A percentile compares a stretch with the other conserved stretches of the same genome.
These are phyloP conservation scores for Galerina sulciceps DNA, from an alignment of 768 basidiomycete genomes.

Conservation along the genomic window DNA sequence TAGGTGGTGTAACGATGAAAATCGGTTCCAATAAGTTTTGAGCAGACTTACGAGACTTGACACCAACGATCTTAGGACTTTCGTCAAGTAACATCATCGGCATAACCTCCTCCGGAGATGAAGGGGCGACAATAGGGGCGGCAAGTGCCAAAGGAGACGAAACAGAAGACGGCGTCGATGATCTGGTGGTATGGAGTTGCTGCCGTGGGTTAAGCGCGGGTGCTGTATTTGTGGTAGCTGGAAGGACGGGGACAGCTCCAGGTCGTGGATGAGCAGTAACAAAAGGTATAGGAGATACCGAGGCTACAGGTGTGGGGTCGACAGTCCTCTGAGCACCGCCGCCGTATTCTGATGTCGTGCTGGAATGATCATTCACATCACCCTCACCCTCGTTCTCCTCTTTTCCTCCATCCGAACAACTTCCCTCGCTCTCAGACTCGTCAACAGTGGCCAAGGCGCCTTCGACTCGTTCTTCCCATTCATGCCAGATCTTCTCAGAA, in stretches of 20 bases:
- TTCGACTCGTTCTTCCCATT: conserved; percentile 93
- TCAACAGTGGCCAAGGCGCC: conserved; percentile 61
- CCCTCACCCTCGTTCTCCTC: conserved; percentile 34
- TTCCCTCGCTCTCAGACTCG: conserved; percentile 46
- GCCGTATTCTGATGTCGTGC: conserved; percentile 69
- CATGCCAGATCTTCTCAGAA: conserved; percentile 94
- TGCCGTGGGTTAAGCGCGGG: conserved; percentile 41
- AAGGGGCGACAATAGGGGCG: conserved; percentile 78
- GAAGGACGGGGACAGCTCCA: conserved; percentile 22
- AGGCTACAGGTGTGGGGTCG: conserved; percentile 74
- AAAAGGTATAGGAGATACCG: conserved; percentile 50
- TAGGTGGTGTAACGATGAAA: conserved; percentile 72
- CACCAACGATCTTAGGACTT: conserved; percentile 36
- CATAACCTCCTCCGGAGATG: conserved; percentile 60
- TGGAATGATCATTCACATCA: conserved; percentile 55
- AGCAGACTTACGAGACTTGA: conserved; percentile 68
- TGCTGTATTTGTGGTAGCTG: conserved; percentile 26
- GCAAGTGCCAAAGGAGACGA: conserved; percentile 88
- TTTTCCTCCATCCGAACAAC: conserved; percentile 46
- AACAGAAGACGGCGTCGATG: conserved; percentile 87
- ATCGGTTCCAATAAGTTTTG: conserved; percentile 70
- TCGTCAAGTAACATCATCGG: conserved; percentile 75
- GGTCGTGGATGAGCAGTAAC: conserved; percentile 34
- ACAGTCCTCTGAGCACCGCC: conserved; percentile 46
- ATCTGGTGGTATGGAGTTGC: conserved; percentile 65